Conservation (phyloP, 2,329 filamentous ascomycete species). For the Penicillium vulpinum region DNA sequence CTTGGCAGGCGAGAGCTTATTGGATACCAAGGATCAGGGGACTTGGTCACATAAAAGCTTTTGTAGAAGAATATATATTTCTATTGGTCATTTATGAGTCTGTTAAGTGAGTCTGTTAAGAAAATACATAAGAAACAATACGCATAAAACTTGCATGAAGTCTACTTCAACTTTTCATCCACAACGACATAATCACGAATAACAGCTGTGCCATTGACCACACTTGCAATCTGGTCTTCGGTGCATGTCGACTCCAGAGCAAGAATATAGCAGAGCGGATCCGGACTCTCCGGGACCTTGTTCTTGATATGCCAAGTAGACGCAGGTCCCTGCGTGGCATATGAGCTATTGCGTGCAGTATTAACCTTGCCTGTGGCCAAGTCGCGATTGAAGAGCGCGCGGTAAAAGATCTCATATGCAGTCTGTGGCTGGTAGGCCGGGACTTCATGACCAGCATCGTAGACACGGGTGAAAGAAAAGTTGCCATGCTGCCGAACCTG, state of each 20-base stretch:
- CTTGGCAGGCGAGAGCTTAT: not conserved
- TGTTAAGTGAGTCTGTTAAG: too few relatives aligned
- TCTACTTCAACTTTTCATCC: constrained; percentile 20
- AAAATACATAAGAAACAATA: not conserved
- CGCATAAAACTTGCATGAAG: not conserved
- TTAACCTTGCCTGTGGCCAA: constrained; percentile 55
- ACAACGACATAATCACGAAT: constrained; percentile 51
- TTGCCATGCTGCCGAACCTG: constrained; percentile 50
- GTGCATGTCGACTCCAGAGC: constrained; percentile 44
- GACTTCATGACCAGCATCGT: constrained; percentile 51
- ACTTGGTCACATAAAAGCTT: not conserved
- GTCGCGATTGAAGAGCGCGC: constrained; percentile 53
- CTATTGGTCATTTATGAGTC: not conserved
- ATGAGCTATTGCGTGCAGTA: constrained; percentile 36
- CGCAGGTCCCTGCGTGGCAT: constrained; percentile 42
- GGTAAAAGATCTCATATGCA: constrained; percentile 55
- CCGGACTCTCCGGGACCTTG: constrained; percentile 41
- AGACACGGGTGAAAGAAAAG: constrained; percentile 52
- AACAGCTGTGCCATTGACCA: constrained; percentile 48
- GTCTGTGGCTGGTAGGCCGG: constrained; percentile 58
- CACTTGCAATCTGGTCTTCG: constrained; percentile 43
- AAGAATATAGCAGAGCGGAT: constrained; percentile 49
- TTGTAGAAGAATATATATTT: not conserved
- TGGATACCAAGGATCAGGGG: not conserved
- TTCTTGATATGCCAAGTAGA: constrained; percentile 50